Base-by-base conservation (phyloP, 495 filamentous ascomycete genomes). In the Hyphodiscus hymeniophilus region DNA sequence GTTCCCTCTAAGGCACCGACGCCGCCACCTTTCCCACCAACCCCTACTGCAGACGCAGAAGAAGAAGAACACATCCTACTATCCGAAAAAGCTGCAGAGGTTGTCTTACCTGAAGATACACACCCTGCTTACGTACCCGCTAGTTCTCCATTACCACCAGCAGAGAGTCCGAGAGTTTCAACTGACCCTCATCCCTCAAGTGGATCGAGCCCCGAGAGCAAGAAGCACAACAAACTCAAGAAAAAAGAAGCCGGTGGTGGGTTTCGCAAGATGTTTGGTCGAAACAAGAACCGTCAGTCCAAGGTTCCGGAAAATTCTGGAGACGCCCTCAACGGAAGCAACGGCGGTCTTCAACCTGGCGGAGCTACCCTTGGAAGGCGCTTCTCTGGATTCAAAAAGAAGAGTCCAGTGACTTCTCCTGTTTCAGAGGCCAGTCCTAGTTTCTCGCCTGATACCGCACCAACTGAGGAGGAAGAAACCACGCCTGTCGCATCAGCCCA, bases 211-310 rank as follows among this genome's bases (percentile, higher is more conserved):
- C 70, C 62, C 0, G 68, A 74, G 4, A 60, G 59, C 50, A 75
- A 70, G 59, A 60, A 51, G 41, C 44, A 52, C 62, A 75, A 72
- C 52, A 81, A 79, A 62, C 68, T 81, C 51, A 73, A 77, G 52
- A 72, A 75, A 61, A 71, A 70, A 52, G 72, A 70, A 57, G 39
- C 45, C 2, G 31, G 41, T 8, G 70, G 62, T 22, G 68, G 76
- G 5, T 73, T 86, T 45, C 75, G 69, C 53, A 84, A 80, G 64
- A 59, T 86, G 45, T 85, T 86, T 56, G 72, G 72, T 26, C 73
- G 78, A 48, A 80, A 73, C 61, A 78, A 78, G 62, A 74, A 68
- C 45, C 58, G 74, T 42, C 55, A 63, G 41, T 75, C 70, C 3
- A 74, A 69, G 61, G 40, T 73, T 28, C 69, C 71, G 15, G 71